These are phyloP conservation scores for Microcera coccophila DNA, from an alignment of 2,329 filamentous ascomycete species.

Conservation along the genomic window DNA sequence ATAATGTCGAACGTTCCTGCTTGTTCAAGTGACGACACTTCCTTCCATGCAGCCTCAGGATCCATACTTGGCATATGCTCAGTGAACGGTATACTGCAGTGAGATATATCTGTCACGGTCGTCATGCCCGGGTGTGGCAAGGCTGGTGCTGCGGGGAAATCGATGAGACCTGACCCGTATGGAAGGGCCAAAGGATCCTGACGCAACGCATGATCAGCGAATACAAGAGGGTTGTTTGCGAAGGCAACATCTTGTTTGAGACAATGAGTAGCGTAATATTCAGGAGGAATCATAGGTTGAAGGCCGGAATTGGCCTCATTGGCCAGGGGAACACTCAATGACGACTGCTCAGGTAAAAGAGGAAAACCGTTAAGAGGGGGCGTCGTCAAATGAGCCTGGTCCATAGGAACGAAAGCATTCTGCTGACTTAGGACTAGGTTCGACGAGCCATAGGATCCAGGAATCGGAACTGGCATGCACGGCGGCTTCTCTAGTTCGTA, in stretches of 20 bases:
- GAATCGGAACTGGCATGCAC: constrained; percentile 18
- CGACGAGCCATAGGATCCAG: constrained; percentile 17
- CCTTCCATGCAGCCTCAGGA: constrained; percentile 16
- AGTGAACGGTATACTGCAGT: constrained; percentile 17
- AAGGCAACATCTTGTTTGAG: constrained; percentile 21
- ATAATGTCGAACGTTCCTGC: constrained; percentile 28
- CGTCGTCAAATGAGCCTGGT: constrained; percentile 16
- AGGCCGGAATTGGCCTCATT: constrained; percentile 11
- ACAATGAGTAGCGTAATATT: constrained; percentile 17
- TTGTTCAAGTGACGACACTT: constrained; percentile 19
- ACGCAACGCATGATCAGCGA: constrained; percentile 14
- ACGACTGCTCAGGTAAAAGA: constrained; percentile 17
- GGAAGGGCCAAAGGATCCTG: constrained; percentile 18
- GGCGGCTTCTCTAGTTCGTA: constrained; percentile 31
- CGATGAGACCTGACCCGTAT: constrained; percentile 15
- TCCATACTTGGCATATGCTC: too few relatives aligned
- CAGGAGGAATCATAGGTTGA: constrained; percentile 15
- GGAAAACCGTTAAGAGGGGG: constrained; percentile 21
- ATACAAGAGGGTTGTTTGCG: constrained; percentile 13
- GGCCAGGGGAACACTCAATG: constrained; percentile 18
- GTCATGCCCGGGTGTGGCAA: constrained; percentile 16
- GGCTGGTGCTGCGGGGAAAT: constrained; percentile 10
- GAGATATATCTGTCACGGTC: constrained; percentile 11
- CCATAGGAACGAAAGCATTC: constrained; percentile 11
- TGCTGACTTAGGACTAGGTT: constrained; percentile 14